These are phyloP conservation scores for Amanita exitialis DNA, from an alignment of 768 basidiomycete species.

Conservation along the genomic window DNA sequence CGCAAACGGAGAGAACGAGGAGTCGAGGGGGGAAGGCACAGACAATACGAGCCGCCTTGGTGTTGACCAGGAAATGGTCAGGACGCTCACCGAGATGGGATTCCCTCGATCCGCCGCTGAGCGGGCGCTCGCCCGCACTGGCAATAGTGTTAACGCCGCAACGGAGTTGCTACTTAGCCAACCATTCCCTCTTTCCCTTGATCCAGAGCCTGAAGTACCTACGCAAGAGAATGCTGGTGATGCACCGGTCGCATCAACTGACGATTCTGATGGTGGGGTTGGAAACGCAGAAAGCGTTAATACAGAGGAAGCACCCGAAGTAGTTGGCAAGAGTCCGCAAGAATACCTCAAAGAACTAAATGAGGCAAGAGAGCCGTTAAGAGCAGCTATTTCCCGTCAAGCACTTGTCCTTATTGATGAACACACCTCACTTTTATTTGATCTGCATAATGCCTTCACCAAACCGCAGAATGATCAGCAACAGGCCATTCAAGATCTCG, in stretches of 20 bases:
- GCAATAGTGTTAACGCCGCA: constrained; percentile 84
- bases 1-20: constrained; percentile 74
- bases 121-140: constrained; percentile 70
- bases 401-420: constrained; percentile 79
- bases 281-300: constrained; percentile 4
- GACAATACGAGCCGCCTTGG: constrained; percentile 17
- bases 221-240: constrained; percentile 9
- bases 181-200: constrained; percentile 68
- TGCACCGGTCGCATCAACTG: constrained; percentile 9
- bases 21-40: constrained; percentile 33
- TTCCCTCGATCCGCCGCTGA: constrained; percentile 86
- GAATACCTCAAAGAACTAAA: constrained; percentile 62
- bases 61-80: constrained; percentile 70
- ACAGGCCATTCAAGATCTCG: constrained; percentile 58
- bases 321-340: constrained; percentile 40
- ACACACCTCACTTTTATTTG: constrained; percentile 82
- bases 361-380: constrained; percentile 53
- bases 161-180: constrained; percentile 80
- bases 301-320: constrained; percentile 4
- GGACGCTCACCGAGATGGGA: constrained; percentile 92
- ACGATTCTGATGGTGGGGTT: constrained; percentile 16
- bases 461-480: constrained; percentile 48
- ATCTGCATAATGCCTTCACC: constrained; percentile 76
- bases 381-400: constrained; percentile 51
- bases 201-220: constrained; percentile 38